Conservation (phyloP, 2,329 filamentous ascomycete genomes). For the Alternaria novae-zelandiae region DNA sequence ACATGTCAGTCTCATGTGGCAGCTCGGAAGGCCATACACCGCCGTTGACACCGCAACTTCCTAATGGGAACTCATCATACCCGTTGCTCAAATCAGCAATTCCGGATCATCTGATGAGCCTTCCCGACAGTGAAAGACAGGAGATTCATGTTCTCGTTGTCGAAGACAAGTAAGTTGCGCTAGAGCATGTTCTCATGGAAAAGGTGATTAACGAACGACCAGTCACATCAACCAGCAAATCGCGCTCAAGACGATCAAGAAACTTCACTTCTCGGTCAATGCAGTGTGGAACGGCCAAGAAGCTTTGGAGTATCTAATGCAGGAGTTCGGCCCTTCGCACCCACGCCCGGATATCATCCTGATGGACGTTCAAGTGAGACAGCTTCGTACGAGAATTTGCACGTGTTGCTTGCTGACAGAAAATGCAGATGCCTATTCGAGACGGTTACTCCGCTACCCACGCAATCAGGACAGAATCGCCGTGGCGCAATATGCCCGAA, state of each 20-base stretch:
- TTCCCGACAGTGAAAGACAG: conserved; percentile 65
- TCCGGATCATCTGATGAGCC: conserved; percentile 49
- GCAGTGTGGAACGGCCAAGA: conserved; percentile 82
- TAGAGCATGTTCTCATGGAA: not conserved
- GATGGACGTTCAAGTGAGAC: conserved; percentile 78
- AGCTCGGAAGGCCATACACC: conserved; percentile 67
- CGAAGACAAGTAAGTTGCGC: conserved; percentile 73
- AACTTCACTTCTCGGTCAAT: conserved; percentile 73
- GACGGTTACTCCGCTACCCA: conserved; percentile 82
- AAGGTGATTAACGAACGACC: conserved; percentile 8
- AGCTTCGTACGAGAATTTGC: not conserved
- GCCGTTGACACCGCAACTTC: conserved; percentile 40
- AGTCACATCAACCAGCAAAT: conserved; percentile 74
- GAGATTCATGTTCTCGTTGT: conserved; percentile 76
- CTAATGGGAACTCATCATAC: conserved; percentile 30
- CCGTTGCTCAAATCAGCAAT: conserved; percentile 35
- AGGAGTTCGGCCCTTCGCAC: conserved; percentile 58
- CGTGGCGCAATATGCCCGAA: conserved; percentile 65
- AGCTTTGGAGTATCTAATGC: conserved; percentile 72
- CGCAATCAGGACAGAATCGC: conserved; percentile 70
- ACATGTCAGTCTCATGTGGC: conserved; percentile 66
- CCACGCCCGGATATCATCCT: conserved; percentile 75
- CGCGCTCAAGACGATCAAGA: conserved; percentile 75
- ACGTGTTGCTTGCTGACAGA: not conserved
- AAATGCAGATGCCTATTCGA: conserved; percentile 57